Base-by-base conservation (phyloP, 2,329 filamentous ascomycete genomes). In the Orbilia ellipsospora region DNA sequence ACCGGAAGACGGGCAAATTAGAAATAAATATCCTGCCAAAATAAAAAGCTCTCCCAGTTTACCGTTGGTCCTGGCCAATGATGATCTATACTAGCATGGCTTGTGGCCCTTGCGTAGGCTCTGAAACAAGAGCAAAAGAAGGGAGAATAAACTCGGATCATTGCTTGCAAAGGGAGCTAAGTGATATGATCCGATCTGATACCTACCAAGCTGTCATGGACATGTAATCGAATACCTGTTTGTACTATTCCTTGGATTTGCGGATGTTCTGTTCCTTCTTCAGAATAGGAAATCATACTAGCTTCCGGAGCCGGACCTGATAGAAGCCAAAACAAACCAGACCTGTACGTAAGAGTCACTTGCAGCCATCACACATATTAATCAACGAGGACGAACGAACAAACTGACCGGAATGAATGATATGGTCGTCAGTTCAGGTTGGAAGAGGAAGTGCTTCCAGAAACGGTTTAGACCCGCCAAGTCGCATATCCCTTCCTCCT, bases 401-500 rank as follows among this genome's bases (percentile, higher is more conserved):
- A 42, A 23, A 48, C 65, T 59, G 42, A 28, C 40, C 51, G 50
- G 16, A 66, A 52, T 40, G 44, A 42, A 66, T 42, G 26, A 44
- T 51, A 48, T 26, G 44, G 36, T 66, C 52, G 52, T 57, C 63
- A 57, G 51, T 54, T 52, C 52, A 57, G 18, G 44, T 51, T 55
- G 51, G 36, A 18, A 50, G 44, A 44, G 36, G 54, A 59, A 56
- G 23, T 57, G 67, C 59, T 63, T 48, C 55, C 62, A 55, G 7
- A 67, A 63, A 20, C 57, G 45, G 52, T 52, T 57, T 66, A 67
- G 63, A 40, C 48, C 50, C 56, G 69, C 68, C 68, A 73, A 73
- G 68, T 64, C 68, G 68, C 68, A 73, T 73, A 60, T 73, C 61
- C 68, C 61, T 73, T 73, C 68, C 68, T 65, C 45, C 23, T 64